A percentile compares a stretch with the other conserved stretches of the same genome.
Conservation (phyloP, 805 yeast species). For the Candida maris region DNA sequence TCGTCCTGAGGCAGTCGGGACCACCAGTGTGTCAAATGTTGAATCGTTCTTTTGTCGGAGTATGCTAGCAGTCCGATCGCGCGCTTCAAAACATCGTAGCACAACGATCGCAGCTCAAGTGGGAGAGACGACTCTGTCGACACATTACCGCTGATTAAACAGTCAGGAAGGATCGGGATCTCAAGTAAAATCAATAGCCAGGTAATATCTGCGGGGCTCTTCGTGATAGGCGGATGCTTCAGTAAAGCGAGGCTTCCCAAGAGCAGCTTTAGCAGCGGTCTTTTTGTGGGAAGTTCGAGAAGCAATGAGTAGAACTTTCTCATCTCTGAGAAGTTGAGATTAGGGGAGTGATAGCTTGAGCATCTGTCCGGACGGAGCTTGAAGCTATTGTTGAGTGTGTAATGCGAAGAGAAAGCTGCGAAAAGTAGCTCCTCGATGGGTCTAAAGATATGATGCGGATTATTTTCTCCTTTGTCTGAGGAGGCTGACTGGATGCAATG, state of each 20-base stretch:
- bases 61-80: slow-evolving; percentile 65
- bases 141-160: slow-evolving; percentile 35
- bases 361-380: slow-evolving; percentile 25
- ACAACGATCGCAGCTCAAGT: slow-evolving; percentile 50
- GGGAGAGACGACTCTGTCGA: slow-evolving; percentile 22
- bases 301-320: slow-evolving; percentile 43
- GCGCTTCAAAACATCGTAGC: slow-evolving; percentile 70
- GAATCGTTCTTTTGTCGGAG: slow-evolving; percentile 36
- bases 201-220: slow-evolving; percentile 41
- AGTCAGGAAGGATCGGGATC: slow-evolving; percentile 56
- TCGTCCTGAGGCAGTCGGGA: slow-evolving; percentile 39
- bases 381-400: slow-evolving; percentile 55
- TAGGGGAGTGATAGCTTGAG: slow-evolving; percentile 39
- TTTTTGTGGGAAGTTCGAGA: slow-evolving; percentile 51
- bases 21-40: slow-evolving; percentile 52
- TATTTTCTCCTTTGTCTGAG: slow-evolving; percentile 3
- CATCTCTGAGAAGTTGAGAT: slow-evolving; percentile 48
- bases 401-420: slow-evolving; percentile 44
- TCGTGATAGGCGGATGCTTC: slow-evolving; percentile 43
- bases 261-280: slow-evolving; percentile 57
- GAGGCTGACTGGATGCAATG: slow-evolving; percentile 26
- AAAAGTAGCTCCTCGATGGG: slow-evolving; percentile 50
- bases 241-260: slow-evolving; percentile 49
- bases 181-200: slow-evolving; percentile 69
- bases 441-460: slow-evolving; percentile 32